Percentiles rank a stretch among this genome's conserved stretches.
Evolutionary conservation across 2,329 filamentous ascomycete species (phyloP).

Genomic region (Penicillium decumbens): DNA sequence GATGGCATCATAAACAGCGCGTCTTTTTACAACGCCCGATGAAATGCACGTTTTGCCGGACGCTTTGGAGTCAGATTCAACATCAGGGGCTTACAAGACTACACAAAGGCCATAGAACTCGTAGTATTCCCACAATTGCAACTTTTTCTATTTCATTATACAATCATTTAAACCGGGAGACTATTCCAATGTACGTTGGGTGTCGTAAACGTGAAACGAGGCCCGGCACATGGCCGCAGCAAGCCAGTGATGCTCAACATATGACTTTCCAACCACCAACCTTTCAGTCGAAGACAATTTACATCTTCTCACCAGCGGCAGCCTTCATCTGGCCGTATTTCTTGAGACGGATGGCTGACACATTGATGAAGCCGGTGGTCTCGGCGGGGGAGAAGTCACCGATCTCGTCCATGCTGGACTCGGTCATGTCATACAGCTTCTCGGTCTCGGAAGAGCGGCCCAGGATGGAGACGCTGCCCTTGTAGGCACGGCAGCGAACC

Average conservation of each 20-base stretch:
- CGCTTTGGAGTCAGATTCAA: neutral
- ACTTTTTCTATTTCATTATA: constrained; percentile 26
- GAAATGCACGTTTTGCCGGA: neutral
- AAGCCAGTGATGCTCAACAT: constrained; percentile 25
- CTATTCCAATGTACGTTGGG: constrained; percentile 12
- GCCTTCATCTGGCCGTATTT: constrained; percentile 44
- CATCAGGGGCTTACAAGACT: constrained; percentile 1
- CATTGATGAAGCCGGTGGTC: constrained; percentile 59
- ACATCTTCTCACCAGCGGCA: constrained; percentile 33
- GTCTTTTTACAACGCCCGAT: neutral
- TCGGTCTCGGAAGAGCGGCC: constrained; percentile 58
- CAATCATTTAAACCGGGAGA: constrained; percentile 20
- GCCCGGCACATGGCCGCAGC: constrained; percentile 1
- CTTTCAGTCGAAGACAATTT: constrained; percentile 10
- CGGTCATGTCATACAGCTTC: constrained; percentile 64
- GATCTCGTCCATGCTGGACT: constrained; percentile 66
- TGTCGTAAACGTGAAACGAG: constrained; percentile 7
- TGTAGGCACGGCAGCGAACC: constrained; percentile 62
- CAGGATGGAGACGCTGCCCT: constrained; percentile 56
- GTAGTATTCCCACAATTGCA: constrained; percentile 13
- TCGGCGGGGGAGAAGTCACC: constrained; percentile 63
- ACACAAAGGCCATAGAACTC: neutral
- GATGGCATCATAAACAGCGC: neutral
- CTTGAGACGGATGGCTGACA: constrained; percentile 36
- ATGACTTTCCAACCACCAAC: constrained; percentile 10